Evolutionary conservation across 371 early-diverging fungal genomes (phyloP).

Genomic region (Lichtheimia ramosa): DNA sequence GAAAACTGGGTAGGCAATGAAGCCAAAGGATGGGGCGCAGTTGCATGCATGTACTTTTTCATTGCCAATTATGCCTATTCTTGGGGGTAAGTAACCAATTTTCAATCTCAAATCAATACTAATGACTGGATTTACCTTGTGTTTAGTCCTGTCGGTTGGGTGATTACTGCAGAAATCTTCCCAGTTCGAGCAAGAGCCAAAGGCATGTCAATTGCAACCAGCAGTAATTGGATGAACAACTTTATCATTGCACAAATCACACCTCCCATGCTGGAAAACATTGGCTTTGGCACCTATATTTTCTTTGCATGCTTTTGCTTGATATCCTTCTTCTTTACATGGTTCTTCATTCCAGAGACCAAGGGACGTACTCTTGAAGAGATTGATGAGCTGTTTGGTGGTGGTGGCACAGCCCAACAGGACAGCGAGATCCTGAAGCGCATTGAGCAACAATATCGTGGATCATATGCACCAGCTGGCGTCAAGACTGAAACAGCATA

Average conservation of each 20-base stretch:
- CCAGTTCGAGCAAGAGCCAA: constrained; percentile 74
- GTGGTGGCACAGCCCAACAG: constrained; percentile 14
- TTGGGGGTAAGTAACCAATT: constrained; percentile 20
- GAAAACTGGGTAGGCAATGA: constrained; percentile 32
- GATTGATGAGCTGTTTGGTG: constrained; percentile 54
- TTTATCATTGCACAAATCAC: constrained; percentile 64
- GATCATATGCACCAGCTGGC: neutral
- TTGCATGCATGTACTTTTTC: constrained; percentile 57
- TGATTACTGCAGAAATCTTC: constrained; percentile 86
- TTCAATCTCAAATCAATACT: neutral
- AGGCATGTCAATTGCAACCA: constrained; percentile 81
- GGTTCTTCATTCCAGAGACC: constrained; percentile 43
- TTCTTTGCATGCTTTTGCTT: constrained; percentile 54
- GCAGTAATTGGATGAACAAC: constrained; percentile 88
- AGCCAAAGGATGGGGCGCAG: constrained; percentile 35
- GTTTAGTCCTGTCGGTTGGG: constrained; percentile 75
- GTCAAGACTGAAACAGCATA: no score
- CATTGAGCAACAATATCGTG: constrained; percentile 12
- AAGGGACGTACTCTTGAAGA: constrained; percentile 52
- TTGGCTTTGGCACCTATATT: constrained; percentile 61
- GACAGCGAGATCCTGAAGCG: constrained; percentile 15
- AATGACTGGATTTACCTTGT: no score
- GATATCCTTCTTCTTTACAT: constrained; percentile 33
- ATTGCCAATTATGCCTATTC: constrained; percentile 67
- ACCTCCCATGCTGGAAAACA: constrained; percentile 59